Evolutionary conservation across 768 basidiomycete genomes (phyloP).

Genomic region (Melanogaster broomeanus): DNA sequence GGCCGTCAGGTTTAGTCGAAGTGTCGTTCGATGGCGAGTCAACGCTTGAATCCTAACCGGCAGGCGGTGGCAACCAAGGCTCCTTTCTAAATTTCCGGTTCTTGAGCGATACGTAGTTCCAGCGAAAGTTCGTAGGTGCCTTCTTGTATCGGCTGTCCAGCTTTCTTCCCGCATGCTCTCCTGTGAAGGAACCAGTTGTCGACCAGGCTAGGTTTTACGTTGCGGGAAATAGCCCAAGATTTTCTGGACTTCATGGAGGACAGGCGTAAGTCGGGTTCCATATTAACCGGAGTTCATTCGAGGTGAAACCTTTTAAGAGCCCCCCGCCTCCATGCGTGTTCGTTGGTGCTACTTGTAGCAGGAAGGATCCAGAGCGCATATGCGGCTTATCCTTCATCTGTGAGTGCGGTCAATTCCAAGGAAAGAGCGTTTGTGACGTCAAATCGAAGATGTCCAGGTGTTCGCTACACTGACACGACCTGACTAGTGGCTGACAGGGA

Average conservation of each 20-base stretch:
- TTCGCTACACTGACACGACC: too few species aligned
- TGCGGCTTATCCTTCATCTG: too few species aligned
- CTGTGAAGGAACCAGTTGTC: constrained; percentile 30
- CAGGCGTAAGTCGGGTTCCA: constrained; percentile 30
- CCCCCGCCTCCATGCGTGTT: neutral
- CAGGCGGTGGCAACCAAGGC: neutral
- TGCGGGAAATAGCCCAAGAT: constrained; percentile 26
- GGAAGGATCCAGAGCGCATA: too few species aligned
- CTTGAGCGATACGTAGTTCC: neutral
- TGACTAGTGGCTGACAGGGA: too few species aligned
- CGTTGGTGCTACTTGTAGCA: neutral
- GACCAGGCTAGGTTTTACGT: constrained; percentile 18
- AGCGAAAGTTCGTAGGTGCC: constrained; percentile 25
- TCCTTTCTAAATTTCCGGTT: constrained; percentile 12
- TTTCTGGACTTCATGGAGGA: constrained; percentile 28
- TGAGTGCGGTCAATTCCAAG: too few species aligned
- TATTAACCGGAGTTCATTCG: constrained; percentile 30
- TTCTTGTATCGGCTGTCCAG: constrained; percentile 14
- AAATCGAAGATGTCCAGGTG: too few species aligned
- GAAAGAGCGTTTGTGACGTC: too few species aligned
- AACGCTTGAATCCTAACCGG: constrained; percentile 1
- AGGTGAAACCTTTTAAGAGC: neutral
- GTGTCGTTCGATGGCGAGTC: constrained; percentile 28
- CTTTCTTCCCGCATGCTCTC: constrained; percentile 23
- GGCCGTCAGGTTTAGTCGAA: constrained; percentile 8